Evolutionary conservation across 2,329 filamentous ascomycete genomes (phyloP).

Genomic region (Alternaria brassicicola): DNA sequence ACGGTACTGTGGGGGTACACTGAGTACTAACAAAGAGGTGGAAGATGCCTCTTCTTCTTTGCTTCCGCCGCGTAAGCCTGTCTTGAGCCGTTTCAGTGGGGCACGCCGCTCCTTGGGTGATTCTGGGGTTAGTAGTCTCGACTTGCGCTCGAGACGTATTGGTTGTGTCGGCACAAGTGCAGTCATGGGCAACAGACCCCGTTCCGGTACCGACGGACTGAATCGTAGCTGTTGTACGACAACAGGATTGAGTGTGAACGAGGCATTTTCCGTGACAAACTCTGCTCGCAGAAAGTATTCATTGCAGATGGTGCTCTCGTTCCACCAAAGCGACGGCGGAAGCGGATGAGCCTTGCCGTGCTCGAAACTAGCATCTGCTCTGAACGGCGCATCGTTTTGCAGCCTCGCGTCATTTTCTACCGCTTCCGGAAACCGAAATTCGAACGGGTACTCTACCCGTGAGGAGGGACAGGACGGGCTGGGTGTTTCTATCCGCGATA

Average conservation of each 20-base stretch:
- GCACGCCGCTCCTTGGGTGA: slow-evolving; percentile 6
- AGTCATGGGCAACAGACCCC: neutral
- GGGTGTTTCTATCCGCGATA: slow-evolving; percentile 12
- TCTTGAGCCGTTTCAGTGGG: slow-evolving; percentile 15
- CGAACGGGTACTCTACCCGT: slow-evolving; percentile 28
- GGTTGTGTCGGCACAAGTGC: slow-evolving; percentile 11
- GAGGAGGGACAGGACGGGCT: slow-evolving; percentile 23
- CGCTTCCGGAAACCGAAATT: slow-evolving; percentile 29
- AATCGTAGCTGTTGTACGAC: slow-evolving; percentile 27
- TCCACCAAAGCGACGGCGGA: slow-evolving; percentile 28
- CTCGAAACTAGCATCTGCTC: slow-evolving; percentile 18
- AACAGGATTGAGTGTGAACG: slow-evolving; percentile 22
- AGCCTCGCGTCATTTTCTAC: slow-evolving; percentile 17
- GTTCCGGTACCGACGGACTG: slow-evolving; percentile 23
- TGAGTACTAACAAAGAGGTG: slow-evolving; percentile 22
- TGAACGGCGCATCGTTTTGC: slow-evolving; percentile 15
- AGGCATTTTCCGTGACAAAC: slow-evolving; percentile 18
- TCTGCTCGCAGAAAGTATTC: slow-evolving; percentile 31
- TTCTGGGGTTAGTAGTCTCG: slow-evolving; percentile 17
- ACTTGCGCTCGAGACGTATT: slow-evolving; percentile 20
- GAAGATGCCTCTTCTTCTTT: slow-evolving; percentile 18
- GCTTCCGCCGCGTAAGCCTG: slow-evolving; percentile 7
- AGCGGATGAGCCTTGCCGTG: slow-evolving; percentile 18
- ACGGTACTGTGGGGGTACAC: slow-evolving; percentile 16
- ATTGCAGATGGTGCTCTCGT: slow-evolving; percentile 20